Evolutionary conservation across 2,329 filamentous ascomycete genomes (phyloP).

Genomic region (Penicillium sclerotiorum): DNA sequence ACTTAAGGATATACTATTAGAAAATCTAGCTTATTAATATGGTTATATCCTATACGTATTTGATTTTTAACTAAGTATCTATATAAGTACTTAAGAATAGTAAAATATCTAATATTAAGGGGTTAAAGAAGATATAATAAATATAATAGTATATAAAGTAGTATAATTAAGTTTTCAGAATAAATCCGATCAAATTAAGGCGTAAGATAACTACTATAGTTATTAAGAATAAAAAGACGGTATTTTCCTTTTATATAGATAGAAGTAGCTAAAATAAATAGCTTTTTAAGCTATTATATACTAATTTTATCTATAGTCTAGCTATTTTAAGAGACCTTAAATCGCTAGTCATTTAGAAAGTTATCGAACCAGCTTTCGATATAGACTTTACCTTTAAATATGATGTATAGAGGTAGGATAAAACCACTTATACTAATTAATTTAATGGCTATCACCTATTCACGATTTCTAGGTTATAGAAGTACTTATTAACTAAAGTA

Average conservation of each 20-base stretch:
- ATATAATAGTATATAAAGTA: background rate
- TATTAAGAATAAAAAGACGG: constrained; percentile 2
- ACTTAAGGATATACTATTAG: constrained; percentile 3
- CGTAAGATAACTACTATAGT: background rate
- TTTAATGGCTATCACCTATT: background rate
- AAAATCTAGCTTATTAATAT: constrained; percentile 1
- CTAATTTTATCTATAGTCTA: constrained; percentile 2
- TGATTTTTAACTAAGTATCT: constrained; percentile 1
- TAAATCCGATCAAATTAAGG: constrained; percentile 1
- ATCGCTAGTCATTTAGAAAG: background rate
- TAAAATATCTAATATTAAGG: background rate
- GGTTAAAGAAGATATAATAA: background rate
- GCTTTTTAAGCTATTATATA: background rate
- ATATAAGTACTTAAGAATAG: background rate
- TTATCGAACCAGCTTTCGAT: background rate
- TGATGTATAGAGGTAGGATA: background rate
- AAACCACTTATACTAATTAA: background rate
- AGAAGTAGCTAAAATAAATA: background rate
- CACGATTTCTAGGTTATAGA: too few relatives aligned
- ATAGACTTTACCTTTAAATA: background rate
- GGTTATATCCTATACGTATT: background rate
- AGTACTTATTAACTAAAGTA: background rate
- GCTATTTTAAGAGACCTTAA: background rate
- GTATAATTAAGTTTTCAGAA: background rate
- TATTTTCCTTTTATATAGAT: constrained; percentile 1